Evolutionary conservation across 2,329 filamentous ascomycete genomes (phyloP), one percentile per base, ranked within the genome.

Genomic region (Colletotrichum melonis): DNA sequence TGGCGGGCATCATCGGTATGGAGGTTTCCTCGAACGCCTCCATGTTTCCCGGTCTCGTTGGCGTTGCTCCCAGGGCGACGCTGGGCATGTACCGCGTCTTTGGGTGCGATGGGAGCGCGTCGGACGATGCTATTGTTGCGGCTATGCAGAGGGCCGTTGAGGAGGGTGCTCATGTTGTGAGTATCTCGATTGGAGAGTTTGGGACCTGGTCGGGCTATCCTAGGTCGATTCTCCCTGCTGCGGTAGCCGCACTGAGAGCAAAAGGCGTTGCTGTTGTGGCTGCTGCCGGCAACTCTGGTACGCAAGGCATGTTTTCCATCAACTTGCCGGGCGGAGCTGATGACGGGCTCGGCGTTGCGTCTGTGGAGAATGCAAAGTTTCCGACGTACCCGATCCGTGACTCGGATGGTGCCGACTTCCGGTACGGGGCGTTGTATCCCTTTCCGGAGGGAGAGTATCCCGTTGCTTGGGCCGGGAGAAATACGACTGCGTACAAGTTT

Each of bases 221-320:
- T 6, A 12, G 32, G 14, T 65, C 62, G 12, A 62, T 63, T 26
- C 46, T 72, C 5, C 83, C 85, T 1, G 84, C 84, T 1, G 86
- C 88, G 8, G 77, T 75, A 1, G 85, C 86, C n/a, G 84, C 87
- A 1, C 88, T 91, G 30, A 87, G 88, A 11, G 86, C 85, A 5
- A 81, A 85, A 49, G 89, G 89, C 46, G 85, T 90, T 0, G 84
- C 87, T 1, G 88, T 87, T 75, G 84, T 86, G 19, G 78, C 89
- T 6, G 84, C 88, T 19, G 87, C 86, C 3, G 88, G 88, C 4
- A 90, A 90, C 72, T 79, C 81, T 5, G 88, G 88, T 5, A 77
- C 76, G 0, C 49, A 75, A 2, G 88, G 87, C 30, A 76, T 88
- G 68, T 89, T 89, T 76, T 88, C 85, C 75, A 82, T 87, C 55